Evolutionary conservation across 2,329 filamentous ascomycete species (phyloP), one percentile per base, ranked within the genome.

Genomic region (Aureobasidium pullulans): DNA sequence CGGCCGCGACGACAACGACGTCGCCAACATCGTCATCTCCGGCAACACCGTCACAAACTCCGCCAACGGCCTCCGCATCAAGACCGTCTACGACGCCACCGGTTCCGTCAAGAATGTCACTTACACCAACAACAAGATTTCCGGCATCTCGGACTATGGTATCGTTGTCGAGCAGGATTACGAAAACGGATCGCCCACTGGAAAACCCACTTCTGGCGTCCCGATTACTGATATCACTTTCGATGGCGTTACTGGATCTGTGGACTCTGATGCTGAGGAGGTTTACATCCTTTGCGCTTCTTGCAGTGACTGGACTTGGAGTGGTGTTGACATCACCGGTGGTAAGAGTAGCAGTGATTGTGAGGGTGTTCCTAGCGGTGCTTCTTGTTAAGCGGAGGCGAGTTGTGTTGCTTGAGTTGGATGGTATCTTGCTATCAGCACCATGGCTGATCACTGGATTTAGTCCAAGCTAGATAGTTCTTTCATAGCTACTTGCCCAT

Each of bases 141-240:
- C 71, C 42, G 69, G 70, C 43, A 83, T 83, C 65, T 68, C 77
- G 56, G 71, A 77, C 23, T 82, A 84, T 66, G 81, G 79, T 42
- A 79, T 84, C 60, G 74, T 84, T 54, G 77, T 85, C 61, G 73
- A 84, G 47, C 83, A 85, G 72, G 80, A 84, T 67, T 84, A 83
- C 64, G 70, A 76, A 64, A 79, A 79, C 62, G 76, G 77, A 53
- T 73, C 74, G 43, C 73, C 75, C 4, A 76, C 71, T 7, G 78
- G 77, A 16, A 68, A 11, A 0, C 75, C 78, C 11, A 79, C 76
- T 32, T 64, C 65, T 29, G 78, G 79, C 40, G 77, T 82, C 15
- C 79, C 78, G n/a, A 81, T 82, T 67, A 81, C 79, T 8, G 75
- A 73, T 7, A 63, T 82, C 8, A 76, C 72, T 1, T 66, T 82